Evolutionary conservation across 2,329 filamentous ascomycete species (phyloP).

Genomic region (Fonsecaea monophora): DNA sequence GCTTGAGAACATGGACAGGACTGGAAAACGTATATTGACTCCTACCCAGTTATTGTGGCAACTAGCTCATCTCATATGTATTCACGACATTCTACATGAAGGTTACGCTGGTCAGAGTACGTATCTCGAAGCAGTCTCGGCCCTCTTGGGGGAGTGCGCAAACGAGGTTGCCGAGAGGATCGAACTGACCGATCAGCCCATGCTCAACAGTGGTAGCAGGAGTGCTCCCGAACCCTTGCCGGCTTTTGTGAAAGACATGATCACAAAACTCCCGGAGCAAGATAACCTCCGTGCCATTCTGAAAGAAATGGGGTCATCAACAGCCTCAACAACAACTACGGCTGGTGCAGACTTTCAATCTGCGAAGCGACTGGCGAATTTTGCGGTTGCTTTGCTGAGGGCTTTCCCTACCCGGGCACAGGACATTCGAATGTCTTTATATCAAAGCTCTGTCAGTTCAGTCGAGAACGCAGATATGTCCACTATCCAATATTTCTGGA

Average conservation of each 20-base stretch:
- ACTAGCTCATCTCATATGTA: constrained; percentile 65
- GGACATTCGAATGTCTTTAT: constrained; percentile 93
- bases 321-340: constrained; percentile 40
- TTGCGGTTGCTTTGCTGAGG: constrained; percentile 81
- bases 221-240: constrained; percentile 46
- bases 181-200: constrained; percentile 45
- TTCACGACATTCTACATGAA: constrained; percentile 53
- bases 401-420: constrained; percentile 83
- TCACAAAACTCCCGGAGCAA: constrained; percentile 63
- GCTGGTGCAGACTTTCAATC: constrained; percentile 56
- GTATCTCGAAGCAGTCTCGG: constrained; percentile 63
- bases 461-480: constrained; percentile 56
- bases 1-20: constrained; percentile 38
- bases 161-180: constrained; percentile 60
- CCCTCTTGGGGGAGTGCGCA: constrained; percentile 63
- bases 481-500: constrained; percentile 85
- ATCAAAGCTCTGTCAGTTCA: constrained; percentile 67
- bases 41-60: constrained; percentile 60
- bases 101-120: constrained; percentile 49
- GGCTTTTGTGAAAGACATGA: constrained; percentile 68
- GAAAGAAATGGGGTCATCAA: constrained; percentile 28
- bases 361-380: constrained; percentile 79
- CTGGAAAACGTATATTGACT: constrained; percentile 48
- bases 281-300: constrained; percentile 32
- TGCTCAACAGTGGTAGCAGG: constrained; percentile 35